Percentiles rank a stretch among this genome's conserved stretches.
phyloP scores from a whole-genome alignment of 2,329 filamentous ascomycete genomes.

The Claviceps humidiphila region DNA sequence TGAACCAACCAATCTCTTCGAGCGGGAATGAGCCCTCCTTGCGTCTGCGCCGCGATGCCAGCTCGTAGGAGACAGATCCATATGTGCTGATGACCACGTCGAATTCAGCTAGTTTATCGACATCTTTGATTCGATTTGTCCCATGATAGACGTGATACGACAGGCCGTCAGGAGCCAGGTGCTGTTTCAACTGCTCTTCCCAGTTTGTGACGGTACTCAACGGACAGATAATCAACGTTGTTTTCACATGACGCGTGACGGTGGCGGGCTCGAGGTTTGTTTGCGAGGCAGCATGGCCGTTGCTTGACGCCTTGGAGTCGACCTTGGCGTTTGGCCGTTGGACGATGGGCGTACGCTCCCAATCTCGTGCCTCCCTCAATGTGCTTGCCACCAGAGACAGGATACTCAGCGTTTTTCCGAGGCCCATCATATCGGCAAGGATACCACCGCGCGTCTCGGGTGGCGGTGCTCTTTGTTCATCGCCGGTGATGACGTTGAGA shows the following conservation, averaged over 20 bases:
- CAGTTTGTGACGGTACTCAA: conserved; percentile 88
- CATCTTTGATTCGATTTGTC: conserved; percentile 55
- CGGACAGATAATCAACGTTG: conserved; percentile 78
- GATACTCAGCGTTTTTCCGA: conserved; percentile 80
- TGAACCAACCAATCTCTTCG: conserved; percentile 76
- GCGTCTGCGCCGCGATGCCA: conserved; percentile 47
- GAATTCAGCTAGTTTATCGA: conserved; percentile 53
- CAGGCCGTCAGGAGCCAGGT: conserved; percentile 52
- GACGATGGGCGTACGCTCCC: conserved; percentile 40
- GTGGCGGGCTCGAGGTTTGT: conserved; percentile 34
- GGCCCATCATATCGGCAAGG: conserved; percentile 75
- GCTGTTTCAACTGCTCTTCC: conserved; percentile 80
- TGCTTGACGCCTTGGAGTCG: conserved; percentile 24
- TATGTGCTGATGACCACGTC: conserved; percentile 92
- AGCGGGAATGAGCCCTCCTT: conserved; percentile 52
- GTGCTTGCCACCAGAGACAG: conserved; percentile 63
- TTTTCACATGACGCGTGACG: conserved; percentile 55
- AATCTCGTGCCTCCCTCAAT: conserved; percentile 46
- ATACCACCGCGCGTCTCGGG: conserved; percentile 60
- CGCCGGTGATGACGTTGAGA: conserved; percentile 75
- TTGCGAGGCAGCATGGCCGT: conserved; percentile 15
- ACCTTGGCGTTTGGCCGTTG: conserved; percentile 30
- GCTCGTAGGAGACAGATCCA: conserved; percentile 71
- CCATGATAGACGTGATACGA: conserved; percentile 82
- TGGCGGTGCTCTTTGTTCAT: conserved; percentile 45